phyloP scores from a whole-genome alignment of 371 early-diverging fungal species.

The Apophysomyces elegans region DNA sequence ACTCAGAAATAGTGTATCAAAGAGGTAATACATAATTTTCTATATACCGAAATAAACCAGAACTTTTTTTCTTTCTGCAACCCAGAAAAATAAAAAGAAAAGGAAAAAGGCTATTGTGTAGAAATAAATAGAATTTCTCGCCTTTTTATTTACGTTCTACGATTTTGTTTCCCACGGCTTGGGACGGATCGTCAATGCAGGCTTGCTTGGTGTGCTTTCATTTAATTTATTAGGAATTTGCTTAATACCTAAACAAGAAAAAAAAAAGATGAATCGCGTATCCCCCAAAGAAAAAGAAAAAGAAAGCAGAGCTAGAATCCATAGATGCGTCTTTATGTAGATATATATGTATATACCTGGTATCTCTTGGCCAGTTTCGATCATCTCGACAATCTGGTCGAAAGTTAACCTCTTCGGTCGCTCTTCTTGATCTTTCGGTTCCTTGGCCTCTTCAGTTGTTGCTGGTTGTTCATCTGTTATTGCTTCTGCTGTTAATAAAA shows the following conservation, averaged over 20 bases:
- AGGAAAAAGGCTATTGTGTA: background rate
- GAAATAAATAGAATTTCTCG: background rate
- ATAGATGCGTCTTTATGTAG: background rate
- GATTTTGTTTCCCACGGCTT: constrained; percentile 54
- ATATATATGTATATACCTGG: constrained; percentile 39
- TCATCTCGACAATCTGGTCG: constrained; percentile 56
- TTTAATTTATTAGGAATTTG: constrained; percentile 60
- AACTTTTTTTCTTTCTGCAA: too few species aligned
- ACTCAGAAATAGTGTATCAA: too few species aligned
- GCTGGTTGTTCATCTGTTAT: constrained; percentile 1
- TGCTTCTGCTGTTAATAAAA: background rate
- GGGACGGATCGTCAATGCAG: constrained; percentile 43
- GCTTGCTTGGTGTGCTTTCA: constrained; percentile 50
- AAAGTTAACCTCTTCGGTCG: constrained; percentile 36
- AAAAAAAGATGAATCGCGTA: too few species aligned
- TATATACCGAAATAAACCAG: too few species aligned
- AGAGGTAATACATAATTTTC: too few species aligned
- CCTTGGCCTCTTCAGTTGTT: constrained; percentile 3
- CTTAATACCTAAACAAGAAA: constrained; percentile 45
- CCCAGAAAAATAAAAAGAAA: background rate
- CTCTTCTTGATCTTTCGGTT: constrained; percentile 3
- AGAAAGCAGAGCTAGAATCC: background rate
- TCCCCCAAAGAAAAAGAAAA: background rate
- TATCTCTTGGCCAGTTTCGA: constrained; percentile 54
- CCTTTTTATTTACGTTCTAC: constrained; percentile 14